Evolutionary conservation across 805 yeast genomes (phyloP).

Genomic region (Starmerella etchellsii): DNA sequence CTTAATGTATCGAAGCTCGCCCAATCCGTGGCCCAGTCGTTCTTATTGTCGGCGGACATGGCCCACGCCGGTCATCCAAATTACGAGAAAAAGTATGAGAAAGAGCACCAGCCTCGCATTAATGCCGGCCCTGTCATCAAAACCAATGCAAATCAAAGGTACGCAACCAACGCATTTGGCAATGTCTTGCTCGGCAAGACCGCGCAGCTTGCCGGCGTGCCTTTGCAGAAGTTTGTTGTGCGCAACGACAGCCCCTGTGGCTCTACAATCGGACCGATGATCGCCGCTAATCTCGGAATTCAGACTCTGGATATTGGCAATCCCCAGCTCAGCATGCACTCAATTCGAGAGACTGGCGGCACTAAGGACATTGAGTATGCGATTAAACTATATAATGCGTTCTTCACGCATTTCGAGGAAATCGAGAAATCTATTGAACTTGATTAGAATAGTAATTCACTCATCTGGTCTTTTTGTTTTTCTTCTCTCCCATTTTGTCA

Average conservation of each 20-base stretch:
- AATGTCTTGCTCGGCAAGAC: conserved; percentile 60
- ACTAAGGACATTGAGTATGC: conserved; percentile 55
- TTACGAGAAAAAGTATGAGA: conserved; percentile 63
- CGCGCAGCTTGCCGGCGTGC: conserved; percentile 58
- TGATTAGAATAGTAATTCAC: conserved; percentile 5
- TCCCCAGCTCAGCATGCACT: conserved; percentile 88
- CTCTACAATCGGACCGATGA: conserved; percentile 88
- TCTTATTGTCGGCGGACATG: conserved; percentile 84
- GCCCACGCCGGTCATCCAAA: conserved; percentile 97
- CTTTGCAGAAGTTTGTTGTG: conserved; percentile 84
- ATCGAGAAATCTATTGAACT: conserved; percentile 8
- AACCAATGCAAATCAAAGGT: conserved; percentile 88
- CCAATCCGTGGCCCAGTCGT: conserved; percentile 42
- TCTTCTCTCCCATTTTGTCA: too few species aligned
- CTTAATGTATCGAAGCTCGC: conserved; percentile 36
- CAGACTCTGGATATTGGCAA: conserved; percentile 83
- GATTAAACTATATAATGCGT: conserved; percentile 48
- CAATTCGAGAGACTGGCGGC: conserved; percentile 86
- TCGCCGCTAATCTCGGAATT: conserved; percentile 76
- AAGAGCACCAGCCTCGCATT: conserved; percentile 62
- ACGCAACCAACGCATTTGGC: conserved; percentile 88
- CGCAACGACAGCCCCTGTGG: conserved; percentile 92
- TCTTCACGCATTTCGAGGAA: conserved; percentile 30
- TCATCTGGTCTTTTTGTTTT: too few species aligned
- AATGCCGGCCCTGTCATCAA: conserved; percentile 90